Conservation (phyloP, 768 basidiomycete genomes). For the Coprinellus micaceus region DNA sequence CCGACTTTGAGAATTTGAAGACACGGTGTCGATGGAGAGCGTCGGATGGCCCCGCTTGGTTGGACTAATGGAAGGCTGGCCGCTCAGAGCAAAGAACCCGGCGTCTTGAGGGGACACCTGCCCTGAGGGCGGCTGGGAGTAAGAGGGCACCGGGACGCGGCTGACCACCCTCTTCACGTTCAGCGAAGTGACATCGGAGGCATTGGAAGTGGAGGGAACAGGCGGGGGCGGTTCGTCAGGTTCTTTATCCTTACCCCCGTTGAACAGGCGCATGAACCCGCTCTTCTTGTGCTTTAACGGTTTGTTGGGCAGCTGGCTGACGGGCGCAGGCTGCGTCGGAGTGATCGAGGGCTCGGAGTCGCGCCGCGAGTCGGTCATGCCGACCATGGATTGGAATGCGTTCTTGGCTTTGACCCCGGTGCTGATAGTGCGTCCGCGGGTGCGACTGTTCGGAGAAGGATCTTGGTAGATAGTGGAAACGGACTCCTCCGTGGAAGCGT, state of each 20-base stretch:
- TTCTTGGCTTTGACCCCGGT: slow-evolving; percentile 51
- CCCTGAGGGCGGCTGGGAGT: slow-evolving; percentile 24
- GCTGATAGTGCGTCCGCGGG: slow-evolving; percentile 61
- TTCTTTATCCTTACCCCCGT: slow-evolving; percentile 47
- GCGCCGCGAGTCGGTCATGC: slow-evolving; percentile 40
- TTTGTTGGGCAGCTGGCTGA: slow-evolving; percentile 30
- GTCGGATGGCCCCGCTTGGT: slow-evolving; percentile 37
- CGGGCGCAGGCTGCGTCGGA: slow-evolving; percentile 8
- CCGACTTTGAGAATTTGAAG: slow-evolving; percentile 14
- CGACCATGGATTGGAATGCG: slow-evolving; percentile 41
- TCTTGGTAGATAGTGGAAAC: neutral
- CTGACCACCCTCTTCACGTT: slow-evolving; percentile 27
- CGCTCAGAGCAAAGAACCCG: no score
- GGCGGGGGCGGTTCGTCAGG: slow-evolving; percentile 54
- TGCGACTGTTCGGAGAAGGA: slow-evolving; percentile 7
- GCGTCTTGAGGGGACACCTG: neutral
- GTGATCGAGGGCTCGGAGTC: slow-evolving; percentile 35
- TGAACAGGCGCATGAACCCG: slow-evolving; percentile 76
- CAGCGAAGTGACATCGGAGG: slow-evolving; percentile 11
- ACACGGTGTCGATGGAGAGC: slow-evolving; percentile 39
- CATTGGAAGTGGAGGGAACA: slow-evolving; percentile 38
- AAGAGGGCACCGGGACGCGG: slow-evolving; percentile 41
- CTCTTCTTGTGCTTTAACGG: slow-evolving; percentile 74
- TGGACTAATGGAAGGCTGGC: neutral
- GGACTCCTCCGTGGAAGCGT: neutral